phyloP scores from a whole-genome alignment of 2,329 filamentous ascomycete species.

The Colletotrichum shisoi region DNA sequence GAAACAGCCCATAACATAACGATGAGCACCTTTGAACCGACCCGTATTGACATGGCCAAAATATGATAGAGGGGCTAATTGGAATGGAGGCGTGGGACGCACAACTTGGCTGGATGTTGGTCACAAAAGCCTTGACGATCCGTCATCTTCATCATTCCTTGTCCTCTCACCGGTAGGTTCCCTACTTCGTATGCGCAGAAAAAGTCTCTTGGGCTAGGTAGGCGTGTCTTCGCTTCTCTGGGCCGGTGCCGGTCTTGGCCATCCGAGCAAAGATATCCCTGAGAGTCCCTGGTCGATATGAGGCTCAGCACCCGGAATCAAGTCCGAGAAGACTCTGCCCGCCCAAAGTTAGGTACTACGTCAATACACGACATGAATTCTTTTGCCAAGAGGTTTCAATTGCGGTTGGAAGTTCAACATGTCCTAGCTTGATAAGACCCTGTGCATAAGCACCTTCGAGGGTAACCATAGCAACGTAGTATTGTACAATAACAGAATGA shows the following conservation, averaged over 20 bases:
- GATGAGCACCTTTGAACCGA: too few species aligned
- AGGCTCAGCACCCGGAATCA: constrained; percentile 2
- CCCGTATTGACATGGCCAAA: background rate
- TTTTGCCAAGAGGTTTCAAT: background rate
- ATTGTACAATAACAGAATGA: background rate
- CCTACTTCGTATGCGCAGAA: background rate
- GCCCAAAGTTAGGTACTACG: too few species aligned
- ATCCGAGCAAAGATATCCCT: background rate
- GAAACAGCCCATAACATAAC: background rate
- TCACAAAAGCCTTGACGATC: background rate
- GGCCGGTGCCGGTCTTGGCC: too few species aligned
- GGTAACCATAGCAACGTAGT: constrained; percentile 1
- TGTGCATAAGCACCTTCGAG: constrained; percentile 1
- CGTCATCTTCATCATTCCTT: background rate
- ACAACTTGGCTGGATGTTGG: background rate
- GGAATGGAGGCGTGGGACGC: background rate
- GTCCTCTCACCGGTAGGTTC: background rate
- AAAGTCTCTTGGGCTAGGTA: background rate
- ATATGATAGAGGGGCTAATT: background rate
- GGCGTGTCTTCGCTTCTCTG: background rate
- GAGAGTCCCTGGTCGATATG: too few species aligned
- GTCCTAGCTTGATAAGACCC: background rate
- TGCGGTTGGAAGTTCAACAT: background rate
- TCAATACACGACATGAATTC: background rate
- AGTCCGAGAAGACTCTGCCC: background rate